A percentile compares a stretch with the other conserved stretches of the same genome.
phyloP scores from a whole-genome alignment of 805 yeast genomes.

The Candida nemodendra region DNA sequence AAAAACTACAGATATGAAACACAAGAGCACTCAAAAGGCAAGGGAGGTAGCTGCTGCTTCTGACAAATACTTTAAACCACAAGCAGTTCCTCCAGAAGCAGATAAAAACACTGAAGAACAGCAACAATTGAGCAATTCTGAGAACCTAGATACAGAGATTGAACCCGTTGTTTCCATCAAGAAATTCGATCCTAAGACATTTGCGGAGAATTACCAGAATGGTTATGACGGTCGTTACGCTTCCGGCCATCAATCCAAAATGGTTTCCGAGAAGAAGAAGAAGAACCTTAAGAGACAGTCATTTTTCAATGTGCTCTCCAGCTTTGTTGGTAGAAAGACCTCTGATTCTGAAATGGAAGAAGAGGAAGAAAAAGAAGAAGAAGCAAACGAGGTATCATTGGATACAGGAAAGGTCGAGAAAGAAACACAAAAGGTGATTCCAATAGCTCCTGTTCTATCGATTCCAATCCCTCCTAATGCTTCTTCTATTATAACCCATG shows the following conservation, averaged over 20 bases:
- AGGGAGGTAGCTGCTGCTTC: not conserved
- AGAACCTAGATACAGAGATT: not conserved
- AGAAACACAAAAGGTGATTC: no score
- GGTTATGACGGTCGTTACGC: constrained; percentile 13
- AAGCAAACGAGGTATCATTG: no score
- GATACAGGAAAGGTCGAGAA: no score
- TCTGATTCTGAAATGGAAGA: not conserved
- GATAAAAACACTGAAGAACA: not conserved
- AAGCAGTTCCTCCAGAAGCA: not conserved
- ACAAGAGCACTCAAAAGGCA: not conserved
- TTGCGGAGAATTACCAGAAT: constrained; percentile 24
- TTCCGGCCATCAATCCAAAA: not conserved
- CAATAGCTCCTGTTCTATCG: no score
- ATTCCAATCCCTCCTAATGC: constrained; percentile 6
- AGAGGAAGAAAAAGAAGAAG: not conserved
- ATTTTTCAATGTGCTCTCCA: constrained; percentile 26
- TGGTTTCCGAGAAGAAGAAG: constrained; percentile 7
- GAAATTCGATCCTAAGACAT: constrained; percentile 19
- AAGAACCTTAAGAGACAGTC: constrained; percentile 23
- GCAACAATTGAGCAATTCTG: no score
- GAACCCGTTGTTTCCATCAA: not conserved
- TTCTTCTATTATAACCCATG: constrained; percentile 8
- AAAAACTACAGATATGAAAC: not conserved
- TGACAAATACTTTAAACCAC: not conserved
- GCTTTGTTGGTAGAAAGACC: constrained; percentile 3